Evolutionary conservation across 2,329 filamentous ascomycete genomes (phyloP), one percentile per base, ranked within the genome.

Genomic region (Aspergillus neotritici): DNA sequence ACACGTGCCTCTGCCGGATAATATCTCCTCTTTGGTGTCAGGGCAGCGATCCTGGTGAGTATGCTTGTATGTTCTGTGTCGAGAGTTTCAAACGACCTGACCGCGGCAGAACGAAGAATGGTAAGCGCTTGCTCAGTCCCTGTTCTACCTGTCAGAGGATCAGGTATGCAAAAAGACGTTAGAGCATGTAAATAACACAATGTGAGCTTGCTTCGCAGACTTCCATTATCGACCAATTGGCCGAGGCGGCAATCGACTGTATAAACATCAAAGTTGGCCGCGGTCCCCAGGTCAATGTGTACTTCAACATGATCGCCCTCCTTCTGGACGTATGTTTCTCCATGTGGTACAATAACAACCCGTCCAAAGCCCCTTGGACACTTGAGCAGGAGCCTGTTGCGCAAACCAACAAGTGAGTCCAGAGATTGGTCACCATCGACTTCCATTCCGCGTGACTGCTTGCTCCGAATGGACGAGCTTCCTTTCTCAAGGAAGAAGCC

Each of bases 141-240:
- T 3, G 60, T 61, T 30, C 44, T 50, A 9, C 50, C 44, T 10
- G 65, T 69, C 10, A 71, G 46, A 3, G 50, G 49, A 46, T 71
- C 67, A 4, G 55, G 52, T 3, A 68, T 37, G 13, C 55, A 57
- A 32, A 54, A 61, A 6, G 62, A 62, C 4, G 65, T 70, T 7
- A 65, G 11, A 4, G 65, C 67, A 48, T 71, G 66, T 12, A 69
- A 48, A 38, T 64, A 63, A 32, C 46, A 46, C 0, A 79, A 60
- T 13, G 72, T 68, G 0, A 84, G 60, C 40, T 74, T 77, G 55
- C 75, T 77, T 9, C 72, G 66, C 0, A 80, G 36, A 10, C 63
- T 74, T 0, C 72, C 74, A 47, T 72, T 76, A 13, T 77, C 75
- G 0, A 67, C 47, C 0, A 85, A 53, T 3, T 72, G 63, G 0